Conservation (phyloP, 2,329 filamentous ascomycete species). For the Trichophyton rubrum region DNA sequence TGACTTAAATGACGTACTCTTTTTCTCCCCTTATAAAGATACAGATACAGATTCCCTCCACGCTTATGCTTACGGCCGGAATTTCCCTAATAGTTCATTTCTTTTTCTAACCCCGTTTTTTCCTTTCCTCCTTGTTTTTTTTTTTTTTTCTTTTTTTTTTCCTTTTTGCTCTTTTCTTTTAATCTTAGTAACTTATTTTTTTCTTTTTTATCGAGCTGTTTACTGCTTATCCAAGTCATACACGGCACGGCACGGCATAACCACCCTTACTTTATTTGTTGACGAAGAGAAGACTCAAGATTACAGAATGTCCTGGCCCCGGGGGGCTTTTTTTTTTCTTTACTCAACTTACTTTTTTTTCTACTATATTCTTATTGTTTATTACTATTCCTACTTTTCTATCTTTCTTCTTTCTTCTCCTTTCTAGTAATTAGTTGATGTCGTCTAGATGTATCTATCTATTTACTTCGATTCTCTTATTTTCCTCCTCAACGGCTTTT, state of each 20-base stretch:
- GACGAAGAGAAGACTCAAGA: slow-evolving; percentile 1
- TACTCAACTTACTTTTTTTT: neutral
- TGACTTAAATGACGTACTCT: neutral
- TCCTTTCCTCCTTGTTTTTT: neutral
- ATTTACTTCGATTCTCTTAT: neutral
- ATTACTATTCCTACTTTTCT: neutral
- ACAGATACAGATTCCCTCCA: neutral
- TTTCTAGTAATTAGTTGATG: neutral
- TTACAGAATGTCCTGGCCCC: neutral
- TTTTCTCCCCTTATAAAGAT: neutral
- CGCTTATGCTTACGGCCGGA: neutral
- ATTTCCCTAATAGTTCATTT: neutral
- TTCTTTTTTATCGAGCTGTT: neutral
- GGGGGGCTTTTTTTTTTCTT: neutral
- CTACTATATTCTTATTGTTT: neutral
- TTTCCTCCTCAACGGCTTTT: too few relatives aligned
- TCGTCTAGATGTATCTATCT: neutral
- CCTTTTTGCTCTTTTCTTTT: neutral
- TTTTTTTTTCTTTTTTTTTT: neutral
- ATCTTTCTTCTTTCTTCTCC: too few relatives aligned
- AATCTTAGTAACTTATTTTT: neutral
- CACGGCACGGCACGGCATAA: neutral
- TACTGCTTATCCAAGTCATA: neutral
- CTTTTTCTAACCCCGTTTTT: neutral
- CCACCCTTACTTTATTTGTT: neutral